Percentiles rank a stretch among this genome's conserved stretches.
Conservation (phyloP, 2,329 filamentous ascomycete genomes). For the Lasiodiplodia gonubiensis region DNA sequence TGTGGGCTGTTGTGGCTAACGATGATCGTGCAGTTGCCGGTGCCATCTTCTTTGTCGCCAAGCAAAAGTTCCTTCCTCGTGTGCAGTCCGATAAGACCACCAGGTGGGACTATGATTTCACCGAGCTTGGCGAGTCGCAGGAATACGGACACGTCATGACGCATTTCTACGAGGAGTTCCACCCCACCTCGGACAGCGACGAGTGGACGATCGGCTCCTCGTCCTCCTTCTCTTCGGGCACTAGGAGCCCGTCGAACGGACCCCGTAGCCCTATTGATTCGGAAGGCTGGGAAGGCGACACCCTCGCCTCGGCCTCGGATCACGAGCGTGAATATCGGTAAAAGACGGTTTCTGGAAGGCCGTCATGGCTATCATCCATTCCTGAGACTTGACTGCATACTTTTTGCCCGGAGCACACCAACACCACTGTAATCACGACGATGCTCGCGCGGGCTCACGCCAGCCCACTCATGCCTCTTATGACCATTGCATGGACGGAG, state of each 20-base stretch:
- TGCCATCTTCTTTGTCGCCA: conserved; percentile 80
- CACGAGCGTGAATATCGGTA: conserved; percentile 39
- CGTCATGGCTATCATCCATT: neutral
- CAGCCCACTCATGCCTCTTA: conserved; percentile 27
- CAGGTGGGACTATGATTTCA: conserved; percentile 94
- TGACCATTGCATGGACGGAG: conserved; percentile 30
- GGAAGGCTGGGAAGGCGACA: conserved; percentile 67
- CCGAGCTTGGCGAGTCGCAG: conserved; percentile 75
- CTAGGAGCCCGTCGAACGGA: conserved; percentile 61
- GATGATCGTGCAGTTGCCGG: conserved; percentile 60
- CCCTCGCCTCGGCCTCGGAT: conserved; percentile 54
- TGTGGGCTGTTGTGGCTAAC: conserved; percentile 34
- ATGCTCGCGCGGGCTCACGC: conserved; percentile 2
- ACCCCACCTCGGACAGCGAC: conserved; percentile 69
- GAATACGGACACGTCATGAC: conserved; percentile 62
- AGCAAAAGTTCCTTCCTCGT: conserved; percentile 79
- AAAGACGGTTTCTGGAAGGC: conserved; percentile 15
- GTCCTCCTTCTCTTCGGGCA: conserved; percentile 72
- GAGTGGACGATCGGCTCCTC: conserved; percentile 90
- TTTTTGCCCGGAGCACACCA: neutral
- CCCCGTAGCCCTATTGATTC: conserved; percentile 56
- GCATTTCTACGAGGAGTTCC: conserved; percentile 60
- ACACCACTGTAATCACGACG: conserved; percentile 18
- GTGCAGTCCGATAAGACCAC: conserved; percentile 83
- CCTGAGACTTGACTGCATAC: neutral